Evolutionary conservation across 192 early-diverging fungal genomes (phyloP), one percentile per base, ranked within the genome.

Genomic region (Chytriomyces sp.): DNA sequence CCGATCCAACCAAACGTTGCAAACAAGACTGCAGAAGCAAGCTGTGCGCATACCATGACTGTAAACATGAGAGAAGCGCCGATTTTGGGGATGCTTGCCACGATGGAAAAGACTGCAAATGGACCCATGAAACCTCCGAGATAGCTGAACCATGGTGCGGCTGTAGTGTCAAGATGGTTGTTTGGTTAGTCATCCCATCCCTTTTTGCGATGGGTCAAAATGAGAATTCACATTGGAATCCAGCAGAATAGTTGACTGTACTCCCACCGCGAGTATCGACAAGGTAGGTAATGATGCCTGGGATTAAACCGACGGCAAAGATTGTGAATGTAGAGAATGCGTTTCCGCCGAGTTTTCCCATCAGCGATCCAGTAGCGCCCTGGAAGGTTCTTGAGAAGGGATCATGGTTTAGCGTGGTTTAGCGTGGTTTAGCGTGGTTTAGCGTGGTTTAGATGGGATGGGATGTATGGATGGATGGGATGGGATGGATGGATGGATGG

Each of bases 121-220:
- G 62, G 62, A 3, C 62, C 62, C 16, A 10, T 11, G 26, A 64
- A 64, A 7, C 62, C 62, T 1, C 62, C 62, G 62, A 64, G 62
- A 28, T 64, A 64, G 16, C n/a, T 11, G 26, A 23, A 64, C 62
- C 62, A 64, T 0, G 62, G n/a, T 2, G 62, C 26, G 26, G 62
- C n/a, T n/a, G n/a, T n/a, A n/a, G n/a, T n/a, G n/a, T n/a, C n/a
- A n/a, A n/a, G n/a, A n/a, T n/a, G n/a, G n/a, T n/a, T n/a, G n/a
- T n/a, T n/a, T n/a, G n/a, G n/a, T n/a, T n/a, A n/a, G n/a, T n/a
- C n/a, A n/a, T n/a, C n/a, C n/a, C n/a, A n/a, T n/a, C n/a, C n/a
- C n/a, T n/a, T n/a, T n/a, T n/a, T n/a, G n/a, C n/a, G n/a, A n/a
- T n/a, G n/a, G n/a, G n/a, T n/a, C n/a, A n/a, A n/a, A n/a, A n/a